A percentile compares a stretch with the other conserved stretches of the same genome.
These are phyloP conservation scores for Cladorrhinum sp. DNA, from an alignment of 2,329 filamentous ascomycete species.

Conservation along the genomic window DNA sequence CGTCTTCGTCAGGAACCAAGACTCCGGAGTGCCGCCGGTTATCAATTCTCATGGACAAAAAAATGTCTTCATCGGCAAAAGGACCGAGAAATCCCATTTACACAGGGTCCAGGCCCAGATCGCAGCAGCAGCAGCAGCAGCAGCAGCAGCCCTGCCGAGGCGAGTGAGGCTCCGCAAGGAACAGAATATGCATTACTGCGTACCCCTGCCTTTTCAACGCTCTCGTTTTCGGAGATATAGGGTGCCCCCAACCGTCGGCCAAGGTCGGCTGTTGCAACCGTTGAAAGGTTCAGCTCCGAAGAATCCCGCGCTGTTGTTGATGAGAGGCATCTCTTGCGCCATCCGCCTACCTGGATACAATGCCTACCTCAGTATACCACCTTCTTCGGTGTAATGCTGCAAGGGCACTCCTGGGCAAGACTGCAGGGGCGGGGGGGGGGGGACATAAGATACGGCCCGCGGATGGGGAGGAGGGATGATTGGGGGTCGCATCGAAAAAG, in stretches of 20 bases:
- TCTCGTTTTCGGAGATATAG: neutral
- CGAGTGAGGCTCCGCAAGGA: conserved; percentile 19
- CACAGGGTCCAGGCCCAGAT: neutral
- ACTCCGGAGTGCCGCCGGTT: conserved; percentile 7
- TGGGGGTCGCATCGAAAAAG: neutral
- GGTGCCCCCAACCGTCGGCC: neutral
- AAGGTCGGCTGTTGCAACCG: neutral
- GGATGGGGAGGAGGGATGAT: neutral
- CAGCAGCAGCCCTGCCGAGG: conserved; percentile 9
- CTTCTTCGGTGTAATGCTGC: conserved; percentile 3
- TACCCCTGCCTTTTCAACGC: conserved; percentile 9
- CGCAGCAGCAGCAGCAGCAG: too few relatives aligned
- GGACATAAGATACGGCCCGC: neutral
- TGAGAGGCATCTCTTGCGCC: neutral
- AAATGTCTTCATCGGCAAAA: conserved; percentile 1
- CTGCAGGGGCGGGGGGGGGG: neutral
- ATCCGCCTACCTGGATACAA: conserved; percentile 10
- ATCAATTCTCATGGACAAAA: neutral
- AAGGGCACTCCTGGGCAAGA: neutral
- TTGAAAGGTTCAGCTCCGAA: conserved; percentile 19
- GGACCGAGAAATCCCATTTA: conserved; percentile 12
- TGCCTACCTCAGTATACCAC: too few relatives aligned
- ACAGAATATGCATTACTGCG: neutral
- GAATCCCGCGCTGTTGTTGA: conserved; percentile 5
- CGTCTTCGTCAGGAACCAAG: neutral